Conservation (phyloP, 257 asterid genomes). For the Verbena officinalis region DNA sequence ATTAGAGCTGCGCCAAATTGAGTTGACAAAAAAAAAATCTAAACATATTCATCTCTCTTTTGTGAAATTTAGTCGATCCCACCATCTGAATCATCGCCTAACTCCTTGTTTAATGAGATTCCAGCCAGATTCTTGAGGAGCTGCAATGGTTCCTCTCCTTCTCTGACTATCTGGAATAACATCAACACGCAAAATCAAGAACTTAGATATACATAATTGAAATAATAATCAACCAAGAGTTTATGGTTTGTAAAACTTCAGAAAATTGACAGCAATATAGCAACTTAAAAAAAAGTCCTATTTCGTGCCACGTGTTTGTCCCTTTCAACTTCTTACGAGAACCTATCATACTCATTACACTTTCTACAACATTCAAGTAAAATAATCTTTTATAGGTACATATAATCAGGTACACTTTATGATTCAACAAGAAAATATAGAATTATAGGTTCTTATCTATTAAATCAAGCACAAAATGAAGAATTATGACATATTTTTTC, state of each 20-base stretch:
- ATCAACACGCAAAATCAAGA: background rate
- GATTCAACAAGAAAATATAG: constrained; percentile 1
- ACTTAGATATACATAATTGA: background rate
- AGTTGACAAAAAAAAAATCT: constrained; percentile 1
- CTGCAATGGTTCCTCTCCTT: constrained; percentile 53
- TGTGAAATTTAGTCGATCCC: constrained; percentile 36
- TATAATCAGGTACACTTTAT: background rate
- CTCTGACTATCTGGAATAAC: constrained; percentile 49
- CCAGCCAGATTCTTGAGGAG: constrained; percentile 45
- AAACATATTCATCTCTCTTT: constrained; percentile 19
- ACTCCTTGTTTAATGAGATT: constrained; percentile 36
- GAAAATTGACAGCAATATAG: background rate
- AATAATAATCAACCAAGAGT: background rate
- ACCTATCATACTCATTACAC: too few species aligned
- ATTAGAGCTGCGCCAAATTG: constrained; percentile 2
- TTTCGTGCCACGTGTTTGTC: too few species aligned
- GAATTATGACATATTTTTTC: background rate
- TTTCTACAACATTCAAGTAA: too few species aligned
- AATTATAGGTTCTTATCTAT: background rate
- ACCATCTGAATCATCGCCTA: constrained; percentile 28
- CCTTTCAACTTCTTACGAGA: too few species aligned
- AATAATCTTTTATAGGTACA: background rate
- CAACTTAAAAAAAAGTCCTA: background rate
- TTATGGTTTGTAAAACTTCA: background rate
- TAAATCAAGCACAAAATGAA: constrained; percentile 1